Evolutionary conservation across 371 early-diverging fungal genomes (phyloP).

Genomic region (Syncephalastrum sp.): DNA sequence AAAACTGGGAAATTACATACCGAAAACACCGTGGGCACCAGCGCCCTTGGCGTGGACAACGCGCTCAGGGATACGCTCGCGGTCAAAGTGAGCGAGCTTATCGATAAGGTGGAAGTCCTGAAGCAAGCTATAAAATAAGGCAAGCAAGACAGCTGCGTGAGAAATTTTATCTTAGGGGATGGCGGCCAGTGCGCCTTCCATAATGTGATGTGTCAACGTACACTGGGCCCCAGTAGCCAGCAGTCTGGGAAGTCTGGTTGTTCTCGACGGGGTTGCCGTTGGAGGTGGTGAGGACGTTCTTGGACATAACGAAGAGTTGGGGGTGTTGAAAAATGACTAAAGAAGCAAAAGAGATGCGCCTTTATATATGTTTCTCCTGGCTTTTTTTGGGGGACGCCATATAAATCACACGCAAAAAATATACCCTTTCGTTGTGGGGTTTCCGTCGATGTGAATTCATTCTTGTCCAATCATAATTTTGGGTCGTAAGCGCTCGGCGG

Average conservation of each 20-base stretch:
- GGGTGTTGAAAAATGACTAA: constrained; percentile 6
- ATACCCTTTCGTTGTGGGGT: no score
- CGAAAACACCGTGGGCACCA: constrained; percentile 82
- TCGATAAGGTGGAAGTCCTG: constrained; percentile 79
- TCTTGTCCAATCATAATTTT: no score
- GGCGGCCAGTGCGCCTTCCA: not conserved
- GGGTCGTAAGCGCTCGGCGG: no score
- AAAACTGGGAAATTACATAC: constrained; percentile 20
- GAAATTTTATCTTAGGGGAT: not conserved
- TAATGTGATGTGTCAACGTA: constrained; percentile 8
- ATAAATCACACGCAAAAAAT: no score
- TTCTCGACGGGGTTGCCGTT: constrained; percentile 67
- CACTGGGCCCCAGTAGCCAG: constrained; percentile 50
- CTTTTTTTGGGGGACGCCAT: no score
- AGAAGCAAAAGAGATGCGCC: constrained; percentile 1
- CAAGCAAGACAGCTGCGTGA: not conserved
- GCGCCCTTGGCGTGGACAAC: constrained; percentile 86
- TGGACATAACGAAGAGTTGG: constrained; percentile 13
- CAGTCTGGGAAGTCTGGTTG: constrained; percentile 64
- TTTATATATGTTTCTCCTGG: no score
- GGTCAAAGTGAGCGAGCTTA: constrained; percentile 84
- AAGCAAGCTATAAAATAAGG: constrained; percentile 25
- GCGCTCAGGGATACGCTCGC: constrained; percentile 81
- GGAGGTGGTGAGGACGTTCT: constrained; percentile 36
- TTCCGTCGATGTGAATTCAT: no score